A percentile compares a stretch with the other conserved stretches of the same genome.
phyloP scores from a whole-genome alignment of 176 grass and related monocot genomes.

The Oryza coarctata region DNA sequence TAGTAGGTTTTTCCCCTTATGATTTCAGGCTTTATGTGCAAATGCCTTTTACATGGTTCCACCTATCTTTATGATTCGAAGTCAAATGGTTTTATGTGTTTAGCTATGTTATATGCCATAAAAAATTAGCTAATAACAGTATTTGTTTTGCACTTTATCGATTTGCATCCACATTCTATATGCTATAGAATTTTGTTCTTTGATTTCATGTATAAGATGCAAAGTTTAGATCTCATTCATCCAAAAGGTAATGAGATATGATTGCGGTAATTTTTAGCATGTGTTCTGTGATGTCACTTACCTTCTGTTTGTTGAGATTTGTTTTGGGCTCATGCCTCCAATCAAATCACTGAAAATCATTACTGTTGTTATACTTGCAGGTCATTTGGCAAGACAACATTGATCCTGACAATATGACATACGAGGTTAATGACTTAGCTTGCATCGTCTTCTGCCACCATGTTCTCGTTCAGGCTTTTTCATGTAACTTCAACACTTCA shows the following conservation, averaged over 20 bases:
- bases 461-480: constrained; percentile 11
- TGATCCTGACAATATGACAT: constrained; percentile 96
- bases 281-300: neutral
- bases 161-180: neutral
- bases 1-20: neutral
- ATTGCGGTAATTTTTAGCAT: neutral
- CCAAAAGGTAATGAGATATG: neutral
- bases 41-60: neutral
- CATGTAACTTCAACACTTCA: constrained; percentile 9
- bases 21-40: neutral
- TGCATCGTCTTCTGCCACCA: neutral
- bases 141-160: neutral
- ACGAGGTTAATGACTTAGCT: constrained; percentile 69
- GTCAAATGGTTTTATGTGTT: constrained; percentile 14
- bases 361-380: constrained; percentile 39
- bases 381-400: constrained; percentile 94
- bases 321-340: neutral
- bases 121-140: neutral
- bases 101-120: neutral
- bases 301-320: neutral
- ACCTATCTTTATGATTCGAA: neutral
- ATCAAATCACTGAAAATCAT: constrained; percentile 23
- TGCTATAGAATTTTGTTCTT: neutral
- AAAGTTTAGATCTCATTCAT: neutral
- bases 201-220: neutral